phyloP scores from a whole-genome alignment of 768 basidiomycete genomes.

The Hygrophorus pudorinus region DNA sequence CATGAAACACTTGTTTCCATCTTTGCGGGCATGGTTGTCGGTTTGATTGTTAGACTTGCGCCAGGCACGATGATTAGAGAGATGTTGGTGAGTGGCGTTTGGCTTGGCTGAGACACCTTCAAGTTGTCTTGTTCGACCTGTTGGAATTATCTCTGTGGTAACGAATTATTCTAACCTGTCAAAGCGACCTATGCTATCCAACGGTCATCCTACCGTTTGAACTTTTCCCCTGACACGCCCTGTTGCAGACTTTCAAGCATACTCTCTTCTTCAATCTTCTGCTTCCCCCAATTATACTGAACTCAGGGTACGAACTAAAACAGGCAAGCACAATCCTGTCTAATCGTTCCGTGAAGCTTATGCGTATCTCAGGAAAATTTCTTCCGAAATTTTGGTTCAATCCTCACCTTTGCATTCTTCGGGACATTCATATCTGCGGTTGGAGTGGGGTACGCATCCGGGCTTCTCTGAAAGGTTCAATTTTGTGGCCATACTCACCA shows the following conservation, averaged over 20 bases:
- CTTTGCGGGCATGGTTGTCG: constrained; percentile 93
- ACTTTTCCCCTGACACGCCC: constrained; percentile 5
- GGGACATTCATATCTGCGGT: constrained; percentile 96
- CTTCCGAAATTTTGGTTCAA: constrained; percentile 96
- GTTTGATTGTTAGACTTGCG: constrained; percentile 78
- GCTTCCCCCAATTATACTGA: constrained; percentile 96
- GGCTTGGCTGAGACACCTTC: not conserved
- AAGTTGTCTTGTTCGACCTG: not conserved
- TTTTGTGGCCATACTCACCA: constrained; percentile 27
- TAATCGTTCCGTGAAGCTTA: not conserved
- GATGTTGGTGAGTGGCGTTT: constrained; percentile 75
- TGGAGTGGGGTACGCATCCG: constrained; percentile 75
- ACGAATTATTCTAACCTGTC: not conserved
- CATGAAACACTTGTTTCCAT: constrained; percentile 96
- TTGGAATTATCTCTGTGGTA: not conserved
- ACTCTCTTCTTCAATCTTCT: constrained; percentile 97
- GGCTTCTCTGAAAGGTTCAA: constrained; percentile 1
- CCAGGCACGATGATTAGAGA: constrained; percentile 93
- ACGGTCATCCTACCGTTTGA: not conserved
- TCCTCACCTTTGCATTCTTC: constrained; percentile 85
- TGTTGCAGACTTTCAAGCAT: constrained; percentile 80
- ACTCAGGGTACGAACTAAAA: constrained; percentile 95
- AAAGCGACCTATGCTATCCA: too few species aligned
- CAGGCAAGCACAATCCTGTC: constrained; percentile 46
- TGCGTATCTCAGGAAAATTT: constrained; percentile 75